phyloP scores from a whole-genome alignment of 2,329 filamentous ascomycete species.

The Penicillium concentricum region DNA sequence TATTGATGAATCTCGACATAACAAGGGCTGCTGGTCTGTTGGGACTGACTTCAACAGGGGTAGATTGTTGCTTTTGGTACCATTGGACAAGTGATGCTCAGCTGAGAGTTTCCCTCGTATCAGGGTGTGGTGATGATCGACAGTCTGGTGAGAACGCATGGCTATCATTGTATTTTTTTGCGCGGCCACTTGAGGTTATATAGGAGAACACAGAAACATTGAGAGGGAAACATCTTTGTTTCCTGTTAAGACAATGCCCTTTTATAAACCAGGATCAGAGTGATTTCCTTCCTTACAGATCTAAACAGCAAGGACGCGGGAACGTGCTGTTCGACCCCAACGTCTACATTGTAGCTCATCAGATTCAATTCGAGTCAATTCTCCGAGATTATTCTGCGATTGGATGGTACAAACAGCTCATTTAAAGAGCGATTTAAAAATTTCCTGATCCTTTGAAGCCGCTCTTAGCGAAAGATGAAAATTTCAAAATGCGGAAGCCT shows the following conservation, averaged over 20 bases:
- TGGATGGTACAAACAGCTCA: constrained; percentile 24
- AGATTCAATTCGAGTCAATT: not conserved
- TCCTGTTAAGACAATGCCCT: not conserved
- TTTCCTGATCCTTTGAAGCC: not conserved
- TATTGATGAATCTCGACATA: constrained; percentile 8
- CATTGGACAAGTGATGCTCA: constrained; percentile 1
- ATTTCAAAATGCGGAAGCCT: constrained; percentile 8
- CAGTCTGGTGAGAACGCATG: constrained; percentile 6
- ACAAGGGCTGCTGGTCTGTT: constrained; percentile 18
- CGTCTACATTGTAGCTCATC: not conserved
- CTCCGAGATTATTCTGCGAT: constrained; percentile 5
- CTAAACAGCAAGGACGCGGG: not conserved
- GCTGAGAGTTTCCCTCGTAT: constrained; percentile 10
- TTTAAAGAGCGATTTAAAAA: not conserved
- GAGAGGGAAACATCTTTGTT: not conserved
- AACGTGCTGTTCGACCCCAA: not conserved
- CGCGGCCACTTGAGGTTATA: not conserved
- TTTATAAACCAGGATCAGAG: not conserved
- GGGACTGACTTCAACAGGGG: constrained; percentile 11
- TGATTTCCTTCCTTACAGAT: not conserved
- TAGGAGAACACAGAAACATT: not conserved
- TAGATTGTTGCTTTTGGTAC: constrained; percentile 3
- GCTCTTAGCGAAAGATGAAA: not conserved
- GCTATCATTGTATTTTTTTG: constrained; percentile 2
- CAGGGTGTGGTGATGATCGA: constrained; percentile 14